Base-by-base conservation (phyloP, 352 stramenopile species). In the Phytophthora hibernalis region DNA sequence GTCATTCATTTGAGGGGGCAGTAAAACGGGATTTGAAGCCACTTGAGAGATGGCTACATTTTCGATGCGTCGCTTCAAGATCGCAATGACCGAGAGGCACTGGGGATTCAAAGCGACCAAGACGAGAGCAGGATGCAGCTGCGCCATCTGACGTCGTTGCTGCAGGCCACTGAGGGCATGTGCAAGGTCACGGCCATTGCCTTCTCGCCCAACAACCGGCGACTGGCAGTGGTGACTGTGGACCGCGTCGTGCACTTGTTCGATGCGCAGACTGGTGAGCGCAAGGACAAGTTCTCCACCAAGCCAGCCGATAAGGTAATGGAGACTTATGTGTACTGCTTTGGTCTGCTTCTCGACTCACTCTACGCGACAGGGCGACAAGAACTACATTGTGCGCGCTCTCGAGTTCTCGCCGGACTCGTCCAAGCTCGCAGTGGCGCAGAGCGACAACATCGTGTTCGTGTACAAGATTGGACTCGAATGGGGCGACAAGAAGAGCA, bases 401-500 rank as follows among this genome's bases (percentile, higher is more conserved):
- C 90, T 98, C 40, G 87, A 79, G 60, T 98, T 98, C 70, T 97
- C 90, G 20, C 94, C 95, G 22, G 91, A 98, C 64, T 97, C 87
- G 37, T 89, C 87, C 70, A 98, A 97, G 70, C 89, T 98, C 30
- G 95, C 96, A 22, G 87, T 98, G n/a, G 96, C 95, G 1, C 96
- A 98, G 76, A 97, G 82, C 68, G 95, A 98, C 81, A 98, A 98
- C 76, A 98, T 98, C 57, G 90, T 98, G 6, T 98, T 98, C 68
- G 94, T 98, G 51, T 98, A 98, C 80, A 98, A 98, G 76, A 91
- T 98, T 45, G 91, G 95, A 0, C 57, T 97, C 22, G 93, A 98
- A 30, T 98, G 91, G 90, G 88, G 88, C 13, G 95, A 98, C 70
- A 98, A 98, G 74, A 98, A 98, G 72, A 97, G 82, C 72, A 98